phyloP scores from a whole-genome alignment of 2,329 filamentous ascomycete genomes.

The Thielaviopsis musarum region DNA sequence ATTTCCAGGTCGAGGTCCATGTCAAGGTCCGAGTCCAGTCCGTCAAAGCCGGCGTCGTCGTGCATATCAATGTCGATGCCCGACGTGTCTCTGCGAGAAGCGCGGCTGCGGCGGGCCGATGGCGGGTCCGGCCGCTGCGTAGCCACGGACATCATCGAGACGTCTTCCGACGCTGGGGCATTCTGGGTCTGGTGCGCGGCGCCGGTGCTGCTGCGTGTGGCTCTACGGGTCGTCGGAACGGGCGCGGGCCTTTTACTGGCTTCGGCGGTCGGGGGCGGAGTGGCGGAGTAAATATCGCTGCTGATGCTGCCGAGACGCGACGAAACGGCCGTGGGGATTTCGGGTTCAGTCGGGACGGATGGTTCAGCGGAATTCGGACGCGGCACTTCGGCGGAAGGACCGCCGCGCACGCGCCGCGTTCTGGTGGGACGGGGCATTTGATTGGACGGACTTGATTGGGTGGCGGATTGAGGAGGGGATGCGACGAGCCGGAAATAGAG shows the following conservation, averaged over 20 bases:
- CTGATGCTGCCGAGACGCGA: constrained; percentile 5
- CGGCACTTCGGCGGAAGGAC: constrained; percentile 1
- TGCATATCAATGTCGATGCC: constrained; percentile 25
- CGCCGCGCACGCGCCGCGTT: constrained; percentile 13
- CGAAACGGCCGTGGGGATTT: constrained; percentile 15
- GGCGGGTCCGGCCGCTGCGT: background rate
- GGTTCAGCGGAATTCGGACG: constrained; percentile 3
- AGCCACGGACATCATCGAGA: background rate
- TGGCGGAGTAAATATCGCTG: constrained; percentile 11
- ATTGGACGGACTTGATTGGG: background rate
- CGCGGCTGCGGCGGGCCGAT: constrained; percentile 7
- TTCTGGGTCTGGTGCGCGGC: background rate
- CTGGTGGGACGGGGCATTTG: constrained; percentile 13
- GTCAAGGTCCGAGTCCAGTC: constrained; percentile 23
- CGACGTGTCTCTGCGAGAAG: constrained; percentile 23
- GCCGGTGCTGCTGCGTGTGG: background rate
- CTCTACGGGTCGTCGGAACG: background rate
- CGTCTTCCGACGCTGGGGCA: too few species aligned
- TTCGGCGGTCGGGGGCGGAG: constrained; percentile 2
- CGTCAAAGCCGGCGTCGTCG: constrained; percentile 31
- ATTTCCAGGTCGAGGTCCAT: constrained; percentile 19
- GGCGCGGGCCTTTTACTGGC: background rate
- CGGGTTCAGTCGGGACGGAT: background rate
- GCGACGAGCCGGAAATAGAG: background rate
- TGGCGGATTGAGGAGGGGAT: background rate